phyloP scores from a whole-genome alignment of 768 basidiomycete species.

The Hypsizygus marmoreus region DNA sequence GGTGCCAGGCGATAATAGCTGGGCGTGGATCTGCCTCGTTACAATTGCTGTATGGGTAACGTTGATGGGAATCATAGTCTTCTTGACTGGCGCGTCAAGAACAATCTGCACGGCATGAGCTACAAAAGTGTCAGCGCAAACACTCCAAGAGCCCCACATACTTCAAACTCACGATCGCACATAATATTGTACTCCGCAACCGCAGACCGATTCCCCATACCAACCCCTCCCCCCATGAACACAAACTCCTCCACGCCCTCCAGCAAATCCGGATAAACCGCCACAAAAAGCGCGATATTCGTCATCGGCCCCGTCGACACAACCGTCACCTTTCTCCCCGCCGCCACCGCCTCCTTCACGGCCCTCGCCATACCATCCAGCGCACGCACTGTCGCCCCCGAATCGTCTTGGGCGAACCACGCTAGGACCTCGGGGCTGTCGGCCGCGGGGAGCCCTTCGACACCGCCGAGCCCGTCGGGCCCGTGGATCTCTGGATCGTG shows the following conservation, averaged over 20 bases:
- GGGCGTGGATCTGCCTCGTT: slow-evolving; percentile 50
- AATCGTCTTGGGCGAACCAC: slow-evolving; percentile 44
- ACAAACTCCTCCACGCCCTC: slow-evolving; percentile 68
- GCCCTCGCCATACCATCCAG: slow-evolving; percentile 68
- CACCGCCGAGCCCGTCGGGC: slow-evolving; percentile 79
- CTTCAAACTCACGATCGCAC: slow-evolving; percentile 81
- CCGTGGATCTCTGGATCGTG: slow-evolving; percentile 85
- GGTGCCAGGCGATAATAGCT: slow-evolving; percentile 46
- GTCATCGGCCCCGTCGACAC: slow-evolving; percentile 87
- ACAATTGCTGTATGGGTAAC: slow-evolving; percentile 87
- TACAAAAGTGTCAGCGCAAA: slow-evolving; percentile 33
- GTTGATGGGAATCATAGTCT: slow-evolving; percentile 82
- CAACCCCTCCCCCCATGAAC: slow-evolving; percentile 92
- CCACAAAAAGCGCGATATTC: slow-evolving; percentile 71
- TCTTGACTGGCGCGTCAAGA: slow-evolving; percentile 66
- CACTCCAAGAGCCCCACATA: no score
- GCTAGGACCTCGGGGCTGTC: slow-evolving; percentile 51
- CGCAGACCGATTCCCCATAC: slow-evolving; percentile 78
- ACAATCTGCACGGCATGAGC: slow-evolving; percentile 87
- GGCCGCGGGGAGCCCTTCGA: slow-evolving; percentile 67
- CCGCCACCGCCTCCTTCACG: slow-evolving; percentile 53
- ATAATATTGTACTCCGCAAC: slow-evolving; percentile 84
- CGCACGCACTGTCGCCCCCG: slow-evolving; percentile 51
- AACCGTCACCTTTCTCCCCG: slow-evolving; percentile 62
- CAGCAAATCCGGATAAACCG: slow-evolving; percentile 53